Evolutionary conservation across 1,139 yeast species (phyloP), one percentile per base, ranked within the genome.

Genomic region (Diutina catenulata): DNA sequence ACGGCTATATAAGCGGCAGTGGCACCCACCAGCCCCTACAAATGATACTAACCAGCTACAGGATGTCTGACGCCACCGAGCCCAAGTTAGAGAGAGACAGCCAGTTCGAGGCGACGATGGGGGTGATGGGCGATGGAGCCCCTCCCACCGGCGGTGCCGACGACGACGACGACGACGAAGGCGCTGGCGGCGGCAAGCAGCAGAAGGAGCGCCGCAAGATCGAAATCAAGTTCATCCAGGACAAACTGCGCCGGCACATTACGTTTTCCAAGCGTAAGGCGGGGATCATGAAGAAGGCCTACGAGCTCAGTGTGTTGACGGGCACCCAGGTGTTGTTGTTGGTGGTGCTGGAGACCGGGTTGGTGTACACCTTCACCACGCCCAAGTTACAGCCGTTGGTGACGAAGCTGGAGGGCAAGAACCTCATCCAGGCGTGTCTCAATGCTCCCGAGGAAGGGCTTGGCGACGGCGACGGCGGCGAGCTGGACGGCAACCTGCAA

Each of bases 201-300:
- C 74, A 58, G 46, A 76, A 87, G 55, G 97, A 91, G 62, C 76
- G 97, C 62, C 80, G 97, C 64, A 91, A 91, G 63, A 91, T 91
- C 55, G 97, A 91, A 60, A 91, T 91, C 60, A 86, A 87, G 66
- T 91, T 91, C 55, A 91, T 91, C 53, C 95, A 88, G 62, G 96
- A 91, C 61, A 91, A 91, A 64, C 84, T 95, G 24, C 79, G 97
- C 59, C 86, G 98, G 55, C 98, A 91, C 62, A 91, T 91, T 50
- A 91, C 98, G 21, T 91, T 91, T 53, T 84, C 95, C 39, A 91
- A 91, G 66, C 82, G 98, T 61, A 88, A 91, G 62, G 97, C 96
- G 33, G 98, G 98, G 47, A 91, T 91, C 52, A 91, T 91, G 98
- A 91, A 91, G 64, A 91, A 81, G 66, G 98, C 98, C 14, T 91